phyloP scores from a whole-genome alignment of 164 flowering plant species.

The Vitis rupestris region DNA sequence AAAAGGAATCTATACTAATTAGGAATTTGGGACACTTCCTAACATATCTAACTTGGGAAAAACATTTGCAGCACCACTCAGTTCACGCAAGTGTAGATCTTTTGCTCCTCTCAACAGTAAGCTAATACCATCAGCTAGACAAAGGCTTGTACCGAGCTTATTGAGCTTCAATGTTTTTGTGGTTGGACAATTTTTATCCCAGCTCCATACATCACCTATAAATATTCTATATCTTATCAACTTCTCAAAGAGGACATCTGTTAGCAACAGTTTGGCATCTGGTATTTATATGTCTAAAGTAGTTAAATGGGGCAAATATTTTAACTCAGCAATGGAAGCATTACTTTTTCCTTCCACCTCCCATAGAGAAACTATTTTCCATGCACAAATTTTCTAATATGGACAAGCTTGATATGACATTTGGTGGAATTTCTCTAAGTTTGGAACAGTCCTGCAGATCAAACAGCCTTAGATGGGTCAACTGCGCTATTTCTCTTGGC shows the following conservation, averaged over 20 bases:
- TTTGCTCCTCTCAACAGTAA: no score
- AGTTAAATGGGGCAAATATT: neutral
- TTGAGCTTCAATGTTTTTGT: neutral
- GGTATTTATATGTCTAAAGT: neutral
- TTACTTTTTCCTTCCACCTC: neutral
- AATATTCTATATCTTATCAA: neutral
- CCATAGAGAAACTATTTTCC: neutral
- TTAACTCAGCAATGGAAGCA: neutral
- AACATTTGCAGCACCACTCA: neutral
- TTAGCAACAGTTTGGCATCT: no score
- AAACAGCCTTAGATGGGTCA: neutral
- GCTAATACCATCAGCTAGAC: no score
- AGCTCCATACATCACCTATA: neutral
- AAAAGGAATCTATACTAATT: no score
- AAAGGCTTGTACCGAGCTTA: no score
- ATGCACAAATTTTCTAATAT: neutral
- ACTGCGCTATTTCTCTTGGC: neutral
- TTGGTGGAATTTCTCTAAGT: neutral
- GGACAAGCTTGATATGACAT: neutral
- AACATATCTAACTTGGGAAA: neutral
- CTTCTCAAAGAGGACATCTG: no score
- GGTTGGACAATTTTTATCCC: neutral
- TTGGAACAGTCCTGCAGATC: neutral
- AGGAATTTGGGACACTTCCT: no score
- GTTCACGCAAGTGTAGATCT: neutral